A percentile compares a stretch with the other conserved stretches of the same genome.
These are phyloP conservation scores for Cryptococcus sp. DNA, from an alignment of 1,284 basidiomycete genomes.

Conservation along the genomic window DNA sequence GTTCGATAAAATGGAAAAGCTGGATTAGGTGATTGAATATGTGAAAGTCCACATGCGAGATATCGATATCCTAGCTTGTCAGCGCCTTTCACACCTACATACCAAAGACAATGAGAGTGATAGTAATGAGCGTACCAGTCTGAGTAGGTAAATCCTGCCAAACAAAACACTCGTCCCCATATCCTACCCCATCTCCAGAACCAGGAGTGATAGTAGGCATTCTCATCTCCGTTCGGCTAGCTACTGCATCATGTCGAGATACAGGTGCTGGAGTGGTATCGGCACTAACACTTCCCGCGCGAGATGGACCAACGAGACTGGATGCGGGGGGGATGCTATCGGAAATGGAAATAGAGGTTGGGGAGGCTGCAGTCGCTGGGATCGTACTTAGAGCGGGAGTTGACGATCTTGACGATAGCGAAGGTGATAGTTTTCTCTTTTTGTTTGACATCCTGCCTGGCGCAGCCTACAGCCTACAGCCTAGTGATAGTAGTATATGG, in stretches of 20 bases:
- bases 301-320: neutral
- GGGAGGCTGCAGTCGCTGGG: neutral
- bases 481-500: too few species aligned
- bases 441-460: neutral
- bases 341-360: neutral
- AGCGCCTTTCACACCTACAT: neutral
- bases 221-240: neutral
- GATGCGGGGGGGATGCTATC: neutral
- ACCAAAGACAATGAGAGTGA: neutral
- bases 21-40: slow-evolving; percentile 31
- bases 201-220: slow-evolving; percentile 25
- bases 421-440: neutral
- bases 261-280: neutral
- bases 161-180: slow-evolving; percentile 43
- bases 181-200: slow-evolving; percentile 30
- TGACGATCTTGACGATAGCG: neutral
- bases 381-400: neutral
- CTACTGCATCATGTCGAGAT: neutral
- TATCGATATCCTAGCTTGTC: slow-evolving; percentile 43
- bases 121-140: slow-evolving; percentile 19
- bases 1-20: slow-evolving; percentile 43
- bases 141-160: slow-evolving; percentile 47
- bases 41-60: slow-evolving; percentile 47
- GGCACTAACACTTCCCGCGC: neutral
- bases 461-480: too few species aligned